Percentiles rank a stretch among this genome's conserved stretches.
phyloP scores from a whole-genome alignment of 345 rosid species.

The Anastatica hierochuntica region DNA sequence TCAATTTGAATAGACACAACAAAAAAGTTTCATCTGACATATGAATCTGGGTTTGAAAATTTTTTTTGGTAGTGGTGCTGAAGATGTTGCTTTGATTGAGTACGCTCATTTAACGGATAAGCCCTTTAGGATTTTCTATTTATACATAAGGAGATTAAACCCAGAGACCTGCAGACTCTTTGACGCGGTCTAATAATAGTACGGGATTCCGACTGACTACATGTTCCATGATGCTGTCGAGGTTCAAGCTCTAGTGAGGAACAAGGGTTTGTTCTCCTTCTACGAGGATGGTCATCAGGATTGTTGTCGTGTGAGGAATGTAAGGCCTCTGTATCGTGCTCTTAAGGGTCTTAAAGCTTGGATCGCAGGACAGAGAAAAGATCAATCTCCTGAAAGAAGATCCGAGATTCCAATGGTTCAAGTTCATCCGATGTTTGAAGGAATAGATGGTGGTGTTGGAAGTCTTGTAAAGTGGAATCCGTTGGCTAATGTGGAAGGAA shows the following conservation, averaged over 20 bases:
- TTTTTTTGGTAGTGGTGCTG: conserved; percentile 68
- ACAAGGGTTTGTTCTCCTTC: conserved; percentile 86
- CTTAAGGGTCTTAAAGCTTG: conserved; percentile 86
- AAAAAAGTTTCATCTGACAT: neutral
- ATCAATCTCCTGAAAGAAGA: conserved; percentile 78
- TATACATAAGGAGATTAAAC: conserved; percentile 89
- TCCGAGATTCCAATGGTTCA: conserved; percentile 84
- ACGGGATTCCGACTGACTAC: conserved; percentile 71
- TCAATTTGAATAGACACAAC: neutral
- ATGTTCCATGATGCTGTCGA: conserved; percentile 96
- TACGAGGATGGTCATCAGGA: conserved; percentile 97
- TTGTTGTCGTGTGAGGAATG: conserved; percentile 96
- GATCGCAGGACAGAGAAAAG: conserved; percentile 96
- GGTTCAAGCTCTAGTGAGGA: conserved; percentile 83
- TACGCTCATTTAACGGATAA: conserved; percentile 77
- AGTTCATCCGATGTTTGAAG: conserved; percentile 87
- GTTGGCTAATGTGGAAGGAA: conserved; percentile 65
- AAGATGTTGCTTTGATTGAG: conserved; percentile 91
- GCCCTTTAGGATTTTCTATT: conserved; percentile 81
- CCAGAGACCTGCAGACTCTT: conserved; percentile 72
- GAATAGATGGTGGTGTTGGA: conserved; percentile 73
- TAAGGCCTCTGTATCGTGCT: conserved; percentile 84
- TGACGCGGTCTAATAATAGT: conserved; percentile 66
- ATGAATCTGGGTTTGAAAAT: neutral
- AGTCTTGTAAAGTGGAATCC: conserved; percentile 99